Evolutionary conservation across 2,329 filamentous ascomycete genomes (phyloP).

Genomic region (Diplodia mutila): DNA sequence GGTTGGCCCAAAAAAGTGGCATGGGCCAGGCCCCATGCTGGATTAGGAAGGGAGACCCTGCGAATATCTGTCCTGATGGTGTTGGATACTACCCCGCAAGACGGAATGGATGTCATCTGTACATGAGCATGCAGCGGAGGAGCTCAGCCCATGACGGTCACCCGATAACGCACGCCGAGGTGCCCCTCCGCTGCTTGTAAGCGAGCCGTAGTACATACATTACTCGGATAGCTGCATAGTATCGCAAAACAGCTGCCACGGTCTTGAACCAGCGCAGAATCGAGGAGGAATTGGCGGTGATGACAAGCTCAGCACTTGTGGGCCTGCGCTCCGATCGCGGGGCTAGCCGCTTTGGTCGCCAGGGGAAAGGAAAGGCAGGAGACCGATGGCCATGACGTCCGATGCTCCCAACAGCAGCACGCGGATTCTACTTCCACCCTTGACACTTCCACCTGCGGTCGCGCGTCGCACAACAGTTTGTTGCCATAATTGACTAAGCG

Average conservation of each 20-base stretch:
- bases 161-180: not conserved
- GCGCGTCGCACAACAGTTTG: not conserved
- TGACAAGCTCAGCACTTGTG: not conserved
- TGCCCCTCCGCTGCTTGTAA: not conserved
- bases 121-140: conserved; percentile 3
- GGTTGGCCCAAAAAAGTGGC: not conserved
- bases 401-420: no score
- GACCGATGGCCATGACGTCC: not conserved
- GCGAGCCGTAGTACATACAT: not conserved
- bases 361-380: conserved; percentile 8
- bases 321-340: conserved; percentile 16
- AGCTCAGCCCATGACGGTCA: not conserved
- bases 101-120: not conserved
- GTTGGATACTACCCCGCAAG: not conserved
- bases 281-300: not conserved
- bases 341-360: conserved; percentile 11
- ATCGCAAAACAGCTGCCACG: not conserved
- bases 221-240: not conserved
- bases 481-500: conserved; percentile 12
- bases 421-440: not conserved
- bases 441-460: not conserved
- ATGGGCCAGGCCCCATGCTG: not conserved
- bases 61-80: not conserved
- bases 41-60: not conserved
- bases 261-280: not conserved